These are phyloP conservation scores for Elaeis guineensis DNA, from an alignment of 176 grass and related monocot genomes.

Conservation along the genomic window DNA sequence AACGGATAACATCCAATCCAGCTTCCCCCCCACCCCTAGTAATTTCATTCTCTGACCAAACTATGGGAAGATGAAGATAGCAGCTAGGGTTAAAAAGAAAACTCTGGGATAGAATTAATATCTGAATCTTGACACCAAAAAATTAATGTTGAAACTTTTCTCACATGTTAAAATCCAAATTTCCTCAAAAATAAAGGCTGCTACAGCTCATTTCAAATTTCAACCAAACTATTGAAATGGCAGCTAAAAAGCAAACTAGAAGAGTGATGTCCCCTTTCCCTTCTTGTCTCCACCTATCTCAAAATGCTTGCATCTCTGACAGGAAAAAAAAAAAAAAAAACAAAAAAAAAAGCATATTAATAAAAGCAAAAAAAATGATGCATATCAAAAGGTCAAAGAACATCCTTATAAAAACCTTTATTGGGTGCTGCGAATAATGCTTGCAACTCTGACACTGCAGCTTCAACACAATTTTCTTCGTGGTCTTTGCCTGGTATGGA, in stretches of 20 bases:
- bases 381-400: not conserved
- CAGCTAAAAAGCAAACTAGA: constrained; percentile 33
- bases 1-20: too few species aligned
- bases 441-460: constrained; percentile 90
- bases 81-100: too few species aligned
- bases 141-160: too few species aligned
- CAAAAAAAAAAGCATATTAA: not conserved
- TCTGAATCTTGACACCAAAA: too few species aligned
- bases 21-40: too few species aligned
- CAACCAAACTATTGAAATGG: not conserved
- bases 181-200: too few species aligned
- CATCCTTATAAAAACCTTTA: constrained; percentile 37
- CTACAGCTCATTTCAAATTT: not conserved
- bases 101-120: too few species aligned
- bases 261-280: constrained; percentile 94
- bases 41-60: too few species aligned
- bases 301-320: constrained; percentile 93
- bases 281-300: constrained; percentile 97
- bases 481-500: constrained; percentile 61
- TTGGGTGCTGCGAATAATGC: constrained; percentile 63
- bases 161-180: too few species aligned
- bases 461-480: constrained; percentile 95
- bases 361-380: not conserved
- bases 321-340: not conserved
- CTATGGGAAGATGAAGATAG: too few species aligned